phyloP scores from a whole-genome alignment of 352 stramenopile species.

The Pythium angustatum region DNA sequence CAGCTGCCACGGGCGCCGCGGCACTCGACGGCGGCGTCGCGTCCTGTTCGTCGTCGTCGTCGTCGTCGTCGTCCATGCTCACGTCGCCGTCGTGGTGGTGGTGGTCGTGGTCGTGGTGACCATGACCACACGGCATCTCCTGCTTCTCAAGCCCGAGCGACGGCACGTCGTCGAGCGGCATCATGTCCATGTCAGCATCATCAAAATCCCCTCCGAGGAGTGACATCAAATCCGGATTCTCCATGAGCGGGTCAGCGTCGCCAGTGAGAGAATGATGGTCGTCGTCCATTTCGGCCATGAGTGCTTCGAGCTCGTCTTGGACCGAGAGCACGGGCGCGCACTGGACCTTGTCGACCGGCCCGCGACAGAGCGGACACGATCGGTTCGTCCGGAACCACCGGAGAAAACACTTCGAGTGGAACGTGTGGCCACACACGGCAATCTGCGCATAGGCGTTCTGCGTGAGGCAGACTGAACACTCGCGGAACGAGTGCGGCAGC shows the following conservation, averaged over 20 bases:
- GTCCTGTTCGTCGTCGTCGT: conserved; percentile 3
- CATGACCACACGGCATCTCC: background rate
- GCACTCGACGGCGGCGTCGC: too few relatives aligned
- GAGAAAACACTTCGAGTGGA: conserved; percentile 79
- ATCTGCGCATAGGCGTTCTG: conserved; percentile 76
- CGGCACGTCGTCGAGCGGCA: conserved; percentile 58
- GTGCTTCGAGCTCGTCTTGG: conserved; percentile 69
- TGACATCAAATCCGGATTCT: conserved; percentile 31
- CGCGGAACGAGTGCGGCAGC: conserved; percentile 57
- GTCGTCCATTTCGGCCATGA: conserved; percentile 77
- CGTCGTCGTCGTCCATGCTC: conserved; percentile 20
- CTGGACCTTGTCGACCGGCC: conserved; percentile 58
- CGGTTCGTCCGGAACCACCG: conserved; percentile 77
- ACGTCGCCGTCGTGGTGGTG: conserved; percentile 15
- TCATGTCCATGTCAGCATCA: conserved; percentile 66
- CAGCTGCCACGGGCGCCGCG: too few relatives aligned
- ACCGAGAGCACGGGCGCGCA: conserved; percentile 46
- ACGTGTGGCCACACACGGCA: conserved; percentile 65
- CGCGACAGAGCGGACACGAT: conserved; percentile 73
- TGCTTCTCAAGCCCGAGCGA: too few relatives aligned
- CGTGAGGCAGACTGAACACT: conserved; percentile 77
- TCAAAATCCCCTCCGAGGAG: conserved; percentile 32
- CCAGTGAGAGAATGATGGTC: background rate
- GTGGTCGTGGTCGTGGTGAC: conserved; percentile 3
- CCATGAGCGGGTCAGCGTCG: conserved; percentile 9